Conservation (phyloP, 768 basidiomycete genomes). For the Mycena vitilis region DNA sequence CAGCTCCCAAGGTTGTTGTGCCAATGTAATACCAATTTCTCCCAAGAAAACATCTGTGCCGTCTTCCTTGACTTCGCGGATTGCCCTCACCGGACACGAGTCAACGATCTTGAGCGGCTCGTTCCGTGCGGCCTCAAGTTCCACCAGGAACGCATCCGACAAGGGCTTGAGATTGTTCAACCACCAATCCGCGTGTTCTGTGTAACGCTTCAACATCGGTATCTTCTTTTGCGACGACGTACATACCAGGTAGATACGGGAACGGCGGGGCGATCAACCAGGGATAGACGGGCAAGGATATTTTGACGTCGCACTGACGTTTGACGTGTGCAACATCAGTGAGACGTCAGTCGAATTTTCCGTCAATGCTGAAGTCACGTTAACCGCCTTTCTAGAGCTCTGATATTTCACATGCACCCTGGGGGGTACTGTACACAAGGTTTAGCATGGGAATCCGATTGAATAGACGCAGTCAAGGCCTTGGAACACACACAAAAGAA, state of each 20-base stretch:
- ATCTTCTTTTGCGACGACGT: not conserved
- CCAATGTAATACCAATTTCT: conserved; percentile 48
- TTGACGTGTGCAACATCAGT: no score
- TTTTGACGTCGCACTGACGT: no score
- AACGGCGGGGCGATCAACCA: conserved; percentile 62
- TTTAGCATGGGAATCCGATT: no score
- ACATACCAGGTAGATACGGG: conserved; percentile 60
- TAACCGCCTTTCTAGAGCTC: no score
- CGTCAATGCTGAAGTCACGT: no score
- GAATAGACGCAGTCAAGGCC: no score
- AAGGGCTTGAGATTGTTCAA: conserved; percentile 40
- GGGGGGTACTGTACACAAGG: no score
- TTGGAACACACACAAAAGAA: no score
- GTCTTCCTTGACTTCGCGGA: conserved; percentile 68
- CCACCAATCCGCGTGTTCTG: conserved; percentile 52
- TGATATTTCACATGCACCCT: no score
- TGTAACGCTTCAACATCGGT: not conserved
- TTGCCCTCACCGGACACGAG: conserved; percentile 58
- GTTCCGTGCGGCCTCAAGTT: conserved; percentile 32
- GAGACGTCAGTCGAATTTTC: no score
- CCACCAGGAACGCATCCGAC: conserved; percentile 45
- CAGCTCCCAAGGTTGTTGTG: conserved; percentile 45
- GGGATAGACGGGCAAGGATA: conserved; percentile 53
- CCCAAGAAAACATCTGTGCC: conserved; percentile 70
- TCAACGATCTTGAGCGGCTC: conserved; percentile 49